Evolutionary conservation across 495 filamentous ascomycete genomes (phyloP).

Genomic region (Annulohypoxylon stygium): DNA sequence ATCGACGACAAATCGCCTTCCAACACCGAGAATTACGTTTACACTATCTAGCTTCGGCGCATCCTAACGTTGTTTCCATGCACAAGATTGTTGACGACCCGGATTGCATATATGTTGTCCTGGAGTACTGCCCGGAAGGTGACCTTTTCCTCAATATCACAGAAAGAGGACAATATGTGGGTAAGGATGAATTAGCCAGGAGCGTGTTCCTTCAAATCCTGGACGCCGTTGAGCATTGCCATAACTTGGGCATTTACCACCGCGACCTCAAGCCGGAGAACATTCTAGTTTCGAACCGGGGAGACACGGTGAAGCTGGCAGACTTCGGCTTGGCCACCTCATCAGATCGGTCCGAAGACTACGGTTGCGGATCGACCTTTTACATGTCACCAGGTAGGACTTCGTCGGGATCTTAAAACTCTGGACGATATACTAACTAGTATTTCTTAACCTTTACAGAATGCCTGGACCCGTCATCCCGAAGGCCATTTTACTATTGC

Average conservation of each 20-base stretch:
- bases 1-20: slow-evolving; percentile 87
- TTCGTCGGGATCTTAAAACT: slow-evolving; percentile 25
- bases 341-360: slow-evolving; percentile 87
- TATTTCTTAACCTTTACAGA: slow-evolving; percentile 67
- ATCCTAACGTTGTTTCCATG: slow-evolving; percentile 94
- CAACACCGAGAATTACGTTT: slow-evolving; percentile 93
- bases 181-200: slow-evolving; percentile 90
- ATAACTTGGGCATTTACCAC: slow-evolving; percentile 94
- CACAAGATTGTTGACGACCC: slow-evolving; percentile 91
- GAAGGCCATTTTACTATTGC: slow-evolving; percentile 87
- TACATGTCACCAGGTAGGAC: slow-evolving; percentile 98
- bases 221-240: slow-evolving; percentile 97
- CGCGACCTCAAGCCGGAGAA: slow-evolving; percentile 99
- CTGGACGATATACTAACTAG: slow-evolving; percentile 47
- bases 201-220: slow-evolving; percentile 93
- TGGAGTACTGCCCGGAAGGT: slow-evolving; percentile 97
- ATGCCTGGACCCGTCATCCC: slow-evolving; percentile 88
- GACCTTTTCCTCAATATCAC: slow-evolving; percentile 98
- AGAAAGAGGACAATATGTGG: slow-evolving; percentile 90
- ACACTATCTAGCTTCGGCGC: slow-evolving; percentile 87
- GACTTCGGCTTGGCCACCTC: slow-evolving; percentile 96
- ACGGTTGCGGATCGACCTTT: slow-evolving; percentile 98
- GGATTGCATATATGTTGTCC: slow-evolving; percentile 95
- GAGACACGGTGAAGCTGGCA: slow-evolving; percentile 91
- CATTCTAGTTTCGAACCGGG: slow-evolving; percentile 89